These are phyloP conservation scores for Dispira simplex DNA, from an alignment of 192 early-diverging fungal species.

Conservation along the genomic window DNA sequence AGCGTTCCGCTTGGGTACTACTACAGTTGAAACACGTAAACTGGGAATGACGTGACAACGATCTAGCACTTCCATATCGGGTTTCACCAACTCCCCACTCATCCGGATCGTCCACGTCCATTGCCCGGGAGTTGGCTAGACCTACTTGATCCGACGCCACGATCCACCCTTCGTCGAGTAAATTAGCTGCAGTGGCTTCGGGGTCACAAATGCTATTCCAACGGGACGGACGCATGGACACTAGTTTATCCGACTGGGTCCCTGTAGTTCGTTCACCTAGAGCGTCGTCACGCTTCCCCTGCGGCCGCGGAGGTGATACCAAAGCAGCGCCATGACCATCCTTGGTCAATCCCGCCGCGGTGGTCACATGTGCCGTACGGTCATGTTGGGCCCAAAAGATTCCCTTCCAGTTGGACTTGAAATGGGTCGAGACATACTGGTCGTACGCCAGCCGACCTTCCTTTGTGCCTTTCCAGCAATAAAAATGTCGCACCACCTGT, in stretches of 20 bases:
- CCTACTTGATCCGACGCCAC: not conserved
- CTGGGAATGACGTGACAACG: not conserved
- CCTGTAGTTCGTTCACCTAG: not conserved
- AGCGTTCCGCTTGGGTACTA: slow-evolving; percentile 18
- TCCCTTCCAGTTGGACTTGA: slow-evolving; percentile 7
- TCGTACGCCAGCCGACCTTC: slow-evolving; percentile 3
- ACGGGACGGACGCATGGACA: not conserved
- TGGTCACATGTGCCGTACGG: not conserved
- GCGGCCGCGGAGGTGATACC: not conserved
- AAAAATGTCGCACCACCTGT: slow-evolving; percentile 10
- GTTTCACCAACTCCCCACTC: too few relatives aligned
- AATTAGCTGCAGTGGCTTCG: slow-evolving; percentile 2
- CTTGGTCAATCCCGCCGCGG: too few relatives aligned
- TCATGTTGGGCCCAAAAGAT: slow-evolving; percentile 6
- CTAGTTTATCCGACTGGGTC: not conserved
- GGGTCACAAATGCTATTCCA: slow-evolving; percentile 11
- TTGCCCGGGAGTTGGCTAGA: not conserved
- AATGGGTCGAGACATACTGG: slow-evolving; percentile 1
- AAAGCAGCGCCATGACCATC: not conserved
- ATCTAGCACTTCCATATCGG: too few relatives aligned
- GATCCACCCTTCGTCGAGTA: slow-evolving; percentile 11
- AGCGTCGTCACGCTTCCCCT: not conserved
- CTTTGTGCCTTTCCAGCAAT: slow-evolving; percentile 9
- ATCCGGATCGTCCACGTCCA: not conserved
- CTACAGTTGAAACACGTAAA: slow-evolving; percentile 6